Evolutionary conservation across 1,139 yeast genomes (phyloP), one percentile per base, ranked within the genome.

Genomic region (Hansenula sp.): DNA sequence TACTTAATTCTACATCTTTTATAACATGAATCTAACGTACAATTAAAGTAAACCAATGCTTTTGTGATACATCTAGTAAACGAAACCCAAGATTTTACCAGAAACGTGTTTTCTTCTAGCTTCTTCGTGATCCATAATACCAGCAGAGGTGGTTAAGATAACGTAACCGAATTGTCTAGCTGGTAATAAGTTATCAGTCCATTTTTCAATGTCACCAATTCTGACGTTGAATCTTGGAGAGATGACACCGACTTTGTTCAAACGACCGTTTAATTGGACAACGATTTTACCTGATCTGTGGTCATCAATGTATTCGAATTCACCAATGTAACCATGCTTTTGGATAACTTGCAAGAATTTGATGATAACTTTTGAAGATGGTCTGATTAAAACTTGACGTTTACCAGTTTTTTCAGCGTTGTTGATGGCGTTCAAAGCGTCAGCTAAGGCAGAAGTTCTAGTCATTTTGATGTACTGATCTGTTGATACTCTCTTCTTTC

Each of bases 21-120:
- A 16, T 33, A 19, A 13, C 36, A 36, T 36, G 15, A 36, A 36
- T 28, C 27, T 36, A 28, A 25, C 38, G 18, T 28, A 36, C 33
- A 36, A 16, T 36, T 13, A 28, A 18, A 4, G 18, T 34, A 34
- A 7, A 24, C 10, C 31, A 28, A 28, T 28, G 31, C 31, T 28
- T 28, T 28, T 28, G 15, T 28, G 21, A 8, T 18, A 37, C 36
- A 51, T 54, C 69, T 84, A 90, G 79, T 93, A 93, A 57, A 91
- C 96, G 75, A 87, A 93, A 67, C 98, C 98, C 67, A 91, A 83
- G 69, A 93, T 84, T 79, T 93, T 93, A 73, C 98, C 98, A 62
- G 97, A 89, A 62, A 91, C 97, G 74, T 91, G 97, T 88, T 90
- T 91, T 84, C 96, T 85, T 82, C 96, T 89, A 63, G 98, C 98